Evolutionary conservation across 257 asterid species (phyloP), one percentile per base, ranked within the genome.

Genomic region (Orobanche coerulescens): DNA sequence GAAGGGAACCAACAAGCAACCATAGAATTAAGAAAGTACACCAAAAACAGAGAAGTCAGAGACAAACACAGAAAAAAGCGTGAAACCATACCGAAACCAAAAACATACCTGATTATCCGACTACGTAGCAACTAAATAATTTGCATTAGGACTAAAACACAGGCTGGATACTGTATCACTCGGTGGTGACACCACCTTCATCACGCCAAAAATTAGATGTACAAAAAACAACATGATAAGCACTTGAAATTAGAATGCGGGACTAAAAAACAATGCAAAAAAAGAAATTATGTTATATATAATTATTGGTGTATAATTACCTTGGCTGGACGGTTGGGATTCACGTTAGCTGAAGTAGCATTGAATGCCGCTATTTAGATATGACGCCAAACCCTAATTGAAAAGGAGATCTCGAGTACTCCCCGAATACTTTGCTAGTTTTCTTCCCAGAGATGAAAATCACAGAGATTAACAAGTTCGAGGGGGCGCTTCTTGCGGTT

Each of bases 61-160:
- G n/a, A n/a, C n/a, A n/a, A n/a, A n/a, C n/a, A n/a, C n/a, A n/a
- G n/a, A n/a, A n/a, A n/a, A n/a, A n/a, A n/a, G n/a, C n/a, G n/a
- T n/a, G n/a, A n/a, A n/a, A n/a, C n/a, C n/a, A n/a, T n/a, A n/a
- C n/a, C n/a, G n/a, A n/a, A n/a, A n/a, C n/a, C n/a, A n/a, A 59
- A 34, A 53, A 49, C 7, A 15, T 62, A 86, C 98, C 95, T 92
- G 98, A 68, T 86, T 92, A 80, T 92, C 98, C 98, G 96, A 92
- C 14, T 95, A 88, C 51, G 93, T 81, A 31, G 94, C 98, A 28
- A 86, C 84, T 28, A 92, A 72, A 42, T 72, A 69, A 64, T 92
- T 86, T 8, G 95, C 96, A 79, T 81, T 82, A 4, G 98, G 95
- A 74, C 96, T 88, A 67, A 92, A 92, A 65, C 78, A 40, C 69